Conservation (phyloP, 352 stramenopile genomes). For the Globisporangium rhizosaccharum region DNA sequence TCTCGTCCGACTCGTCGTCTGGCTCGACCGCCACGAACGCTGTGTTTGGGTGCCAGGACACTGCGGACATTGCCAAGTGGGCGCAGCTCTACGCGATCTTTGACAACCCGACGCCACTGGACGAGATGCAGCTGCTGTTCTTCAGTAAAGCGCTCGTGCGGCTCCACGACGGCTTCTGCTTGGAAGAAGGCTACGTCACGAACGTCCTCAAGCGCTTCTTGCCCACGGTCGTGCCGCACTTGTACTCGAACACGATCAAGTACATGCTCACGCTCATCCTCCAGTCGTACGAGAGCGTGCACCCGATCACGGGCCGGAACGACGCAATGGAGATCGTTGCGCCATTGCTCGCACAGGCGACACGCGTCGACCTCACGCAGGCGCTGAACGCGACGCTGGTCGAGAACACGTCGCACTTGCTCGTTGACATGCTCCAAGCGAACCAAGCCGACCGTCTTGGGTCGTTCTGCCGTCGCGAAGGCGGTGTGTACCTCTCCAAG, state of each 20-base stretch:
- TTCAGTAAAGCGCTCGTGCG: constrained; percentile 85
- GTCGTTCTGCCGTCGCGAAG: constrained; percentile 75
- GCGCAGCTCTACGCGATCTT: constrained; percentile 82
- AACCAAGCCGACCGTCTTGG: constrained; percentile 83
- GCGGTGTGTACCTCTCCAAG: constrained; percentile 80
- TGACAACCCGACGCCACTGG: constrained; percentile 61
- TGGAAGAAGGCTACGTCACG: constrained; percentile 81
- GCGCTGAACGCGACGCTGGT: constrained; percentile 47
- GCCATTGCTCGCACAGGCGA: constrained; percentile 48
- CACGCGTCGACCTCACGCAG: constrained; percentile 27
- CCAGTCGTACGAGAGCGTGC: constrained; percentile 85
- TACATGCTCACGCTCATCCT: constrained; percentile 87
- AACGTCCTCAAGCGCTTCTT: constrained; percentile 80
- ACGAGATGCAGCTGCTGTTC: constrained; percentile 86
- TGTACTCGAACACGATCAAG: constrained; percentile 89
- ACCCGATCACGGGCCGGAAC: constrained; percentile 82
- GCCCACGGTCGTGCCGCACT: constrained; percentile 66
- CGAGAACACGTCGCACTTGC: constrained; percentile 71
- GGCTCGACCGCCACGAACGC: constrained; percentile 56
- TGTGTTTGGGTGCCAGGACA: constrained; percentile 78
- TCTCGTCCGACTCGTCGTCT: constrained; percentile 77
- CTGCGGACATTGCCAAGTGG: constrained; percentile 72
- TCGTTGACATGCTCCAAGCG: constrained; percentile 85
- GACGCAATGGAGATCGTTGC: constrained; percentile 84
- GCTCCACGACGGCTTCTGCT: constrained; percentile 80